Conservation (phyloP, 805 yeast genomes). For the Pichia kluyveri region DNA sequence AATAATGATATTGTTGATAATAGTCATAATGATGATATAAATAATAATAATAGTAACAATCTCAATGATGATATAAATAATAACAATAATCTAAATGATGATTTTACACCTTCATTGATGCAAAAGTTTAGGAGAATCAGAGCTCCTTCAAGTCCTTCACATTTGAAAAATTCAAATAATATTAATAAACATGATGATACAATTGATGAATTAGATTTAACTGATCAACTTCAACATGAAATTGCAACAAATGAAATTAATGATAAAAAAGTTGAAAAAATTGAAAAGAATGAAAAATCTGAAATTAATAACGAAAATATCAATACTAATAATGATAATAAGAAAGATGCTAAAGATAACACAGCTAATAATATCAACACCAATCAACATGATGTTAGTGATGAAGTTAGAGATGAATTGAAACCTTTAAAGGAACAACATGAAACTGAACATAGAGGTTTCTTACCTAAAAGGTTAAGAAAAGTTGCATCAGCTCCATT, state of each 20-base stretch:
- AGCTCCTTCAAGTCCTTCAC: constrained; percentile 24
- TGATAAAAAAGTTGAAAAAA: background rate
- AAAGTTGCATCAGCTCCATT: constrained; percentile 84
- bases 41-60: background rate
- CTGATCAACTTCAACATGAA: constrained; percentile 3
- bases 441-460: constrained; percentile 3
- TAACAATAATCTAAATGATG: background rate
- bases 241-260: background rate
- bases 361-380: background rate
- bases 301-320: background rate
- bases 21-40: too few relatives aligned
- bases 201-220: constrained; percentile 22
- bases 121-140: constrained; percentile 27
- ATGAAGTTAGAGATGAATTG: constrained; percentile 9
- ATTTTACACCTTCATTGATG: constrained; percentile 18
- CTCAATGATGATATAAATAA: background rate
- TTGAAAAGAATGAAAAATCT: background rate
- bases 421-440: constrained; percentile 9
- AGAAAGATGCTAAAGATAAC: background rate
- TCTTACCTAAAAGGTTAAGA: constrained; percentile 39
- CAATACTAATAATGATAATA: background rate
- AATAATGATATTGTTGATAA: too few relatives aligned
- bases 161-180: constrained; percentile 5
- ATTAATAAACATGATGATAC: constrained; percentile 1
- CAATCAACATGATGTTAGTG: constrained; percentile 1